Percentiles rank a stretch among this genome's conserved stretches.
phyloP scores from a whole-genome alignment of 306 rosid species.

The Prosopis cineraria region DNA sequence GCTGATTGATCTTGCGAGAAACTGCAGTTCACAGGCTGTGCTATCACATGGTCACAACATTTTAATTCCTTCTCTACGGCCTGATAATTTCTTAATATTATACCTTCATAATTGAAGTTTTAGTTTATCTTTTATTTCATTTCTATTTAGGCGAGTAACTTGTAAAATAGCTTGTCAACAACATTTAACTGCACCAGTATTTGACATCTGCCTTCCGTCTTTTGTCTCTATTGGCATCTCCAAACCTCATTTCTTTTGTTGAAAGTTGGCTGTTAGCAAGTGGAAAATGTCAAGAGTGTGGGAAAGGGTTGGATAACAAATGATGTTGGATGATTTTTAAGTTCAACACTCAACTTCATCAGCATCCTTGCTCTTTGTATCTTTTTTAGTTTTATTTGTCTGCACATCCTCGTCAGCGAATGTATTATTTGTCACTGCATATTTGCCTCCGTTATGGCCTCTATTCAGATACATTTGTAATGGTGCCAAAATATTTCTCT shows the following conservation, averaged over 20 bases:
- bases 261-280: neutral
- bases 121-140: slow-evolving; percentile 32
- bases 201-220: slow-evolving; percentile 2
- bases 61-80: neutral
- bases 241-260: neutral
- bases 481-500: neutral
- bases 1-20: slow-evolving; percentile 25
- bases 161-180: slow-evolving; percentile 16
- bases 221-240: neutral
- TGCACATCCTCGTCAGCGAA: neutral
- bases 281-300: neutral
- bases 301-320: neutral
- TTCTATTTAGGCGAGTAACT: slow-evolving; percentile 11
- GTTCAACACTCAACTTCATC: neutral
- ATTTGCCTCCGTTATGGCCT: neutral
- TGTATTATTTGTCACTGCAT: neutral
- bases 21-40: slow-evolving; percentile 28
- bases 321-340: neutral
- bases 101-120: neutral
- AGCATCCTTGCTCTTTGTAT: neutral
- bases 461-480: no score
- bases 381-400: neutral
- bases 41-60: slow-evolving; percentile 5
- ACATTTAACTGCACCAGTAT: neutral
- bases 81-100: neutral